Conservation (phyloP, 2,329 filamentous ascomycete genomes). For the Pestalotiopsis sp. region DNA sequence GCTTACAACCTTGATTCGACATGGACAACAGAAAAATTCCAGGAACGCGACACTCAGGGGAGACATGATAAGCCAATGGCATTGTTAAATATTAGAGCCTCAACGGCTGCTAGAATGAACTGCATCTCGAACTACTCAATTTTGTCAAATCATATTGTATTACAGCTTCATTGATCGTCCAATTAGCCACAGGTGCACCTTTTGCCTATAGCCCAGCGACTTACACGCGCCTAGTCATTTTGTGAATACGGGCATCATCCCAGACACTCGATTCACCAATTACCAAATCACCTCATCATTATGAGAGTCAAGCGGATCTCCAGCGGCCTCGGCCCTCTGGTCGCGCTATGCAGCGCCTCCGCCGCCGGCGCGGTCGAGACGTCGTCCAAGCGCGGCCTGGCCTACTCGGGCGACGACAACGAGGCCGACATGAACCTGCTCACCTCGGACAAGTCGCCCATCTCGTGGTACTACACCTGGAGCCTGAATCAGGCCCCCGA, state of each 20-base stretch:
- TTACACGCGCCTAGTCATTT: not conserved
- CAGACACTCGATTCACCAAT: not conserved
- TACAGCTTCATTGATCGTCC: not conserved
- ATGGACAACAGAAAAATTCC: not conserved
- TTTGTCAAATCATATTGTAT: not conserved
- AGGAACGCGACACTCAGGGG: not conserved
- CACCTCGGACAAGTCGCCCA: conserved; percentile 36
- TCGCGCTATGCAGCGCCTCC: not conserved
- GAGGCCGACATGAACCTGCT: conserved; percentile 36
- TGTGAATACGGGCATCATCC: not conserved
- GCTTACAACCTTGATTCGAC: not conserved
- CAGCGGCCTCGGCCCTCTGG: not conserved
- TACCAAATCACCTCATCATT: not conserved
- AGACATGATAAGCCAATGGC: not conserved
- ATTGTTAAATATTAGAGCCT: not conserved
- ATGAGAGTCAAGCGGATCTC: not conserved
- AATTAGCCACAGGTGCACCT: not conserved
- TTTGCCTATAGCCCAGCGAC: not conserved
- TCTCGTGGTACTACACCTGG: conserved; percentile 48
- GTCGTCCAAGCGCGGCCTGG: conserved; percentile 29
- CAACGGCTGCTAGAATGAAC: not conserved
- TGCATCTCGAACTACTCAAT: not conserved
- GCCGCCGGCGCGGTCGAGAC: not conserved
- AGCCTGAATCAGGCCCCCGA: conserved; percentile 26
- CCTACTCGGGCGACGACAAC: conserved; percentile 25